Evolutionary conservation across 78 protist genomes (phyloP).

Genomic region (Isochrysis galbana): DNA sequence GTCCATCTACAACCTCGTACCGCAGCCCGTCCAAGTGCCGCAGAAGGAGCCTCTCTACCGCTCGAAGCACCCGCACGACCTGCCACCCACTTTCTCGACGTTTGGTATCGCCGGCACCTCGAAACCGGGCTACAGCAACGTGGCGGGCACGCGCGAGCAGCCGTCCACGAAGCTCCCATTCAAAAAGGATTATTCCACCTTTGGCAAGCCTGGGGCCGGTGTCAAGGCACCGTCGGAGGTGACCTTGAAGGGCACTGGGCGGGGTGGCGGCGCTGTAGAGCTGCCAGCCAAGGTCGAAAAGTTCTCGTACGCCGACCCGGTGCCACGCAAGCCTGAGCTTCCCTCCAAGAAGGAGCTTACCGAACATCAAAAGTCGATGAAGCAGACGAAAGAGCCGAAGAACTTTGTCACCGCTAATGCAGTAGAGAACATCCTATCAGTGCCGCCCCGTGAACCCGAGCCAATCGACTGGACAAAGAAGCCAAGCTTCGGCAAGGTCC

Average conservation of each 20-base stretch:
- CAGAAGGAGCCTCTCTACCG: not conserved
- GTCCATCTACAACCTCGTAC: slow-evolving; percentile 53
- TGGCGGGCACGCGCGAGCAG: no score
- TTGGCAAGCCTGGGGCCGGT: not conserved
- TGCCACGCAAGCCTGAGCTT: not conserved
- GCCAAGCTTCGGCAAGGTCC: slow-evolving; percentile 57
- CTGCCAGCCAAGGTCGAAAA: no score
- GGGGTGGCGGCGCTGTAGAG: not conserved
- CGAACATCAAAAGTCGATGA: not conserved
- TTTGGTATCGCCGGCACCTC: not conserved
- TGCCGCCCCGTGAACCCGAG: not conserved
- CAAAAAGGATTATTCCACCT: not conserved
- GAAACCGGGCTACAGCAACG: not conserved
- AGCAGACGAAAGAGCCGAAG: slow-evolving; percentile 46
- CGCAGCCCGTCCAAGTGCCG: not conserved
- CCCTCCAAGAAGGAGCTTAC: not conserved
- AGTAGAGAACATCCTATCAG: slow-evolving; percentile 51
- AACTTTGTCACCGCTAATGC: slow-evolving; percentile 67
- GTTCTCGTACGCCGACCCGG: not conserved
- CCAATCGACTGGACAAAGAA: slow-evolving; percentile 26
- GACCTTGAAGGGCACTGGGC: not conserved
- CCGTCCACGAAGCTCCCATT: no score
- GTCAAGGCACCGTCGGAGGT: not conserved
- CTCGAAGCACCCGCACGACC: not conserved
- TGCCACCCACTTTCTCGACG: not conserved